Conservation (phyloP, 345 rosid species). For the Populus davidiana region DNA sequence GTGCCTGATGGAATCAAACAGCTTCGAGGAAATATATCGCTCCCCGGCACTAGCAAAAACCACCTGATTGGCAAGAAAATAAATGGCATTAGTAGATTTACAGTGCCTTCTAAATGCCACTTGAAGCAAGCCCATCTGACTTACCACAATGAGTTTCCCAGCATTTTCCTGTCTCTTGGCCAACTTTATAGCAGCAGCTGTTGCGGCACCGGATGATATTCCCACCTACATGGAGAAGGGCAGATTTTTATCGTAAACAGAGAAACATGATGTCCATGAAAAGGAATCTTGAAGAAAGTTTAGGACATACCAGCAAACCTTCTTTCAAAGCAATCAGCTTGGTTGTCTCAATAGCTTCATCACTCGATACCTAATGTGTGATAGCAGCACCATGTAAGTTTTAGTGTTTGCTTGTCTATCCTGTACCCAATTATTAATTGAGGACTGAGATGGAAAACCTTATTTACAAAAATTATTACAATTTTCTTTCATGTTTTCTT, state of each 20-base stretch:
- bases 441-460: background rate
- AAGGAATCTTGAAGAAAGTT: no score
- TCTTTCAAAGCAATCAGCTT: slow-evolving; percentile 18
- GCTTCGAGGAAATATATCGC: slow-evolving; percentile 16
- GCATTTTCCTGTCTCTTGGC: slow-evolving; percentile 86
- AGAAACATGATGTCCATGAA: background rate
- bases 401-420: background rate
- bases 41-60: slow-evolving; percentile 19
- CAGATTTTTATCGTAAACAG: background rate
- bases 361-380: slow-evolving; percentile 17
- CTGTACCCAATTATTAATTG: no score
- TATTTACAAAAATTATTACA: no score
- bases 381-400: background rate
- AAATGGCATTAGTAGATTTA: background rate
- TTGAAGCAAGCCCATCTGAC: slow-evolving; percentile 18
- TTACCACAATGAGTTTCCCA: slow-evolving; percentile 83
- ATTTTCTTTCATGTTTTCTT: background rate
- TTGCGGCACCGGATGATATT: slow-evolving; percentile 88
- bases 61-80: slow-evolving; percentile 8
- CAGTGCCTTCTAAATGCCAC: background rate
- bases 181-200: slow-evolving; percentile 70
- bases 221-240: slow-evolving; percentile 54
- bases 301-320: slow-evolving; percentile 21
- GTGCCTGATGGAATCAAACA: slow-evolving; percentile 16
- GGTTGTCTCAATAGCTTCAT: slow-evolving; percentile 23